Base-by-base conservation (phyloP, 306 rosid species). In the Lagenaria siceraria region DNA sequence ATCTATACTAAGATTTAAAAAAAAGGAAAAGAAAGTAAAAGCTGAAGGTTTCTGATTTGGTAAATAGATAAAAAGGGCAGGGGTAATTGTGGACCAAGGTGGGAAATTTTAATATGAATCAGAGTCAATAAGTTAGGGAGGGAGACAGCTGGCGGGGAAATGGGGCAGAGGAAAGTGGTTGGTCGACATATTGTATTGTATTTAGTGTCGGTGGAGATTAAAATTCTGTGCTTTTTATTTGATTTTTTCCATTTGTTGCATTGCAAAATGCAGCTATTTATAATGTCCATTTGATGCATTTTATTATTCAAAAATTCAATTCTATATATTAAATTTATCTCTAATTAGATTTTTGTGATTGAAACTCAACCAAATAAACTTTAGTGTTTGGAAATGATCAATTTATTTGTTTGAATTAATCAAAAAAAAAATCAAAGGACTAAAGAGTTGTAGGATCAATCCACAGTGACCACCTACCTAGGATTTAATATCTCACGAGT, bases 161-260 rank as follows among this genome's bases (percentile, higher is more conserved):
- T 14, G 76, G 76, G 60, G 14, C 59, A 24, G 1, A 21, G 54
- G n/a, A 3, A 21, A 43, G 52, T 68, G 12, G 36, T 66, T 38
- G 35, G 75, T 43, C 33, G 7, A 69, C n/a, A 42, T 22, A 21
- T n/a, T 43, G n/a, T 43, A 70, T 24, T 46, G 56, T 70, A 43
- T 70, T 70, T 70, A 68, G 38, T 70, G 75, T 70, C 75, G 75
- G 75, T 70, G 75, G 74, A 68, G 35, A 13, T 42, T 38, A 3
- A n/a, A 65, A 36, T 65, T 65, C 0, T 65, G 1, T 19, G 53
- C 53, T 11, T 2, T 7, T 7, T 15, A 8, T 49, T 49, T 49
- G 0, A 14, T 15, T 49, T 13, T 42, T 49, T 64, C 49, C 49
- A 5, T 36, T 65, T 64, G 25, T 63, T 63, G 42, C 40, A 2